phyloP scores from a whole-genome alignment of 257 asterid genomes.

The Scutellaria barbata region DNA sequence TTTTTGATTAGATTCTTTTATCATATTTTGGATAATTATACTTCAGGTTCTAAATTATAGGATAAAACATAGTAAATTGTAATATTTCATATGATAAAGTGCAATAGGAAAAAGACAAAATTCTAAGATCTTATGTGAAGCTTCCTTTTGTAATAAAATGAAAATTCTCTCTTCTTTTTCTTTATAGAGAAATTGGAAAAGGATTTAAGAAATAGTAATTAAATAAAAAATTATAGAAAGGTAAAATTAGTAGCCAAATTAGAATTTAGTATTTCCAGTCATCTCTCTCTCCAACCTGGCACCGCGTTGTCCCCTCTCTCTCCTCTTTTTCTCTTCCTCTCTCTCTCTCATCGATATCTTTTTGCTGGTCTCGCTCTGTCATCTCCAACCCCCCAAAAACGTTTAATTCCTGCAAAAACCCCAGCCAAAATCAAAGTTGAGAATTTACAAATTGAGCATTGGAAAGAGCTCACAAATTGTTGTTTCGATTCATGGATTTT shows the following conservation, averaged over 20 bases:
- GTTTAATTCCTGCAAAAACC: conserved; percentile 19
- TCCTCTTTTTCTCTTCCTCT: conserved; percentile 23
- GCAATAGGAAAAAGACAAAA: too few relatives aligned
- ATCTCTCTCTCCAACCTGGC: conserved; percentile 31
- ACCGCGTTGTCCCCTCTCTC: conserved; percentile 41
- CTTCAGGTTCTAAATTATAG: too few relatives aligned
- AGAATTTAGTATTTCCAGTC: conserved; percentile 25
- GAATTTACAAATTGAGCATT: neutral
- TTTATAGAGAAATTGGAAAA: too few relatives aligned
- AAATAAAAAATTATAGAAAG: neutral
- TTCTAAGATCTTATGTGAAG: too few relatives aligned
- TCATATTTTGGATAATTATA: too few relatives aligned
- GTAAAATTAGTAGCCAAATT: conserved; percentile 10
- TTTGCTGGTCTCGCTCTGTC: conserved; percentile 20
- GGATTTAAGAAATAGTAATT: neutral
- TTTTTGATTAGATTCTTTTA: too few relatives aligned
- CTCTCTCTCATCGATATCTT: conserved; percentile 14
- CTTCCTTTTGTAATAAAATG: too few relatives aligned
- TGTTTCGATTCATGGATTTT: conserved; percentile 51
- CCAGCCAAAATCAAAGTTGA: neutral
- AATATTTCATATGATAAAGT: too few relatives aligned
- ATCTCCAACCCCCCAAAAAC: conserved; percentile 24
- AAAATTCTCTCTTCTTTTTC: too few relatives aligned
- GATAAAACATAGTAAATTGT: too few relatives aligned
- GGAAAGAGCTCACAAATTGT: conserved; percentile 5